Base-by-base conservation (phyloP, 495 filamentous ascomycete genomes). In the Diplogelasinospora grovesii region DNA sequence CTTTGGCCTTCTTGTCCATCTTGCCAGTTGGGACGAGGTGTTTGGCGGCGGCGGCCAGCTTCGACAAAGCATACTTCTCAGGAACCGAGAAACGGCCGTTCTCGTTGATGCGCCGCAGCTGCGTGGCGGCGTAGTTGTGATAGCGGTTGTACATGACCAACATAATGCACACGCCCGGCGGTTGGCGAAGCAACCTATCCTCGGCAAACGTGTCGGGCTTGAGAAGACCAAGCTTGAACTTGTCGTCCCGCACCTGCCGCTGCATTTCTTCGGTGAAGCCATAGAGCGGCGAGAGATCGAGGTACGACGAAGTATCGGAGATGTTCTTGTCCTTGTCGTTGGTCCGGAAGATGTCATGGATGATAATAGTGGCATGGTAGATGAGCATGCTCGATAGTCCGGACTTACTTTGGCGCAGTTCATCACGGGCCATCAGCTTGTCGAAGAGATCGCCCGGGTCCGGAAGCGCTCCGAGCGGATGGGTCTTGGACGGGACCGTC, bases 331-430 rank as follows among this genome's bases (percentile, higher is more conserved):
- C 59, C n/a, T 45, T 56, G 22, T 58, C 54, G 26, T 39, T 56
- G 15, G 65, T 69, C 9, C 59, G 49, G 44, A 69, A 71, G 31
- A 65, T 53, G 69, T 80, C 81, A 48, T 92, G 86, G 55, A 88
- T 89, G 46, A 92, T 86, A 39, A 89, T 82, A 8, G 79, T 78
- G 4, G 84, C 86, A 37, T 86, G 69, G 48, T 90, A 88, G 62
- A 87, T 89, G n/a, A 93, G 67, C 59, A 90, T 76, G 56, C 82
- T 84, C 0, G 84, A 89, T 26, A 90, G 75, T 39, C 79, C 78
- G 27, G 79, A 84, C 4, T 82, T 77, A 58, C 85, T 80, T 26
- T 77, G 70, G 40, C 77, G 74, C 40, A 70, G 78, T 27, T 76
- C 48, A 8, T 62, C 61, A 28, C 84, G 69, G 31, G 70, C 73